A percentile compares a stretch with the other conserved stretches of the same genome.
Conservation (phyloP, 371 early-diverging fungal genomes). For the Parasitella parasitica region DNA sequence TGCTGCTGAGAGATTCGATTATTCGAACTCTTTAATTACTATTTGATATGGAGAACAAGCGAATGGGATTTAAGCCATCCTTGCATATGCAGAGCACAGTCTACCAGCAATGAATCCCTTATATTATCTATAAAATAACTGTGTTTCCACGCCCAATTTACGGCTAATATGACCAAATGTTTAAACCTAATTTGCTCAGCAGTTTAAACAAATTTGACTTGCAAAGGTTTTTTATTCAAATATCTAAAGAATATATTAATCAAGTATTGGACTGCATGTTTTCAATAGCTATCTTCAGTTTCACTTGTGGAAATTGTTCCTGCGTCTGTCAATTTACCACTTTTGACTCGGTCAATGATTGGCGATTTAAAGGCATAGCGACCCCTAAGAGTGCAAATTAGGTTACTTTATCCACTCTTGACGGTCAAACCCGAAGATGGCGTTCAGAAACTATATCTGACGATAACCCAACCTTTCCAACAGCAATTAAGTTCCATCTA, state of each 20-base stretch:
- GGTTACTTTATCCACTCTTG: slow-evolving; percentile 15
- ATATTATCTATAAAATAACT: no score
- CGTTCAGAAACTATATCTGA: slow-evolving; percentile 11
- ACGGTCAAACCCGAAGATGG: slow-evolving; percentile 21
- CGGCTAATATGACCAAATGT: not conserved
- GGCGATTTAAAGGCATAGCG: slow-evolving; percentile 1
- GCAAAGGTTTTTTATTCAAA: no score
- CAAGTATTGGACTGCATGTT: slow-evolving; percentile 4
- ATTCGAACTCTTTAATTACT: slow-evolving; percentile 41
- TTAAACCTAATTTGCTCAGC: not conserved
- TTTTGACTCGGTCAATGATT: slow-evolving; percentile 10
- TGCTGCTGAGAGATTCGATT: slow-evolving; percentile 37
- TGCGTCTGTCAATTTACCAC: not conserved
- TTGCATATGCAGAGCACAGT: not conserved
- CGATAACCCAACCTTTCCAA: slow-evolving; percentile 12
- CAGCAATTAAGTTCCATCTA: slow-evolving; percentile 18
- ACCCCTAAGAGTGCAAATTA: slow-evolving; percentile 11
- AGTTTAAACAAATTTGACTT: not conserved
- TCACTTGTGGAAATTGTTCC: slow-evolving; percentile 5
- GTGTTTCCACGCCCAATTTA: not conserved
- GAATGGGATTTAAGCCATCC: slow-evolving; percentile 36
- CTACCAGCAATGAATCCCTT: no score
- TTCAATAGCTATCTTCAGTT: slow-evolving; percentile 11
- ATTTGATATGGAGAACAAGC: slow-evolving; percentile 42
- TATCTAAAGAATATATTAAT: not conserved